A percentile compares a stretch with the other conserved stretches of the same genome.
Conservation (phyloP, 192 early-diverging fungal species). For the Coemansia sp. region DNA sequence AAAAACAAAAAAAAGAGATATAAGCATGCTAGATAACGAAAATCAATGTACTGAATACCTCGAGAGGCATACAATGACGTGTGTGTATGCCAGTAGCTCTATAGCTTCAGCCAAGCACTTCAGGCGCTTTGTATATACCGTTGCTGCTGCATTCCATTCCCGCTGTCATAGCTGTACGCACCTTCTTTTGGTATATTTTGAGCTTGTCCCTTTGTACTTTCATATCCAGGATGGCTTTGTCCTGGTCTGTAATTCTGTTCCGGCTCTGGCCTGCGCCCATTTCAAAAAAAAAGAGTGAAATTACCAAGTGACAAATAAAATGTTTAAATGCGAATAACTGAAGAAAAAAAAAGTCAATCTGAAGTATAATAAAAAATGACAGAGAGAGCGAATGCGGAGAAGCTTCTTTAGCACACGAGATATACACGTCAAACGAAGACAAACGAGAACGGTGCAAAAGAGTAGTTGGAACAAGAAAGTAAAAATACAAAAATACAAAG, state of each 20-base stretch:
- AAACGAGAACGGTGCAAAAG: too few relatives aligned
- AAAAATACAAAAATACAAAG: neutral
- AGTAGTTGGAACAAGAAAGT: too few relatives aligned
- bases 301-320: neutral
- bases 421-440: too few relatives aligned
- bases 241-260: slow-evolving; percentile 78
- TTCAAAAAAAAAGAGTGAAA: neutral
- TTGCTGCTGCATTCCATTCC: too few relatives aligned
- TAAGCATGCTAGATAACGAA: neutral
- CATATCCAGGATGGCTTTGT: slow-evolving; percentile 93
- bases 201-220: slow-evolving; percentile 95
- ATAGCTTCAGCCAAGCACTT: too few relatives aligned
- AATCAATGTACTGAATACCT: neutral
- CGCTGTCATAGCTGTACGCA: slow-evolving; percentile 22
- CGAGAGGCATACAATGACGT: neutral
- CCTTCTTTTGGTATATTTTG: slow-evolving; percentile 88
- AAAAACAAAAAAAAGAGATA: neutral
- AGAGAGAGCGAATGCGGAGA: too few relatives aligned
- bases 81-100: neutral
- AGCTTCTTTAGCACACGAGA: too few relatives aligned
- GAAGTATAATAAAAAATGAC: too few relatives aligned
- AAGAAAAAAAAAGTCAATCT: neutral
- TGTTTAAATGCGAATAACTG: neutral
- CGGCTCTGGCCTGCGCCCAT: slow-evolving; percentile 61
- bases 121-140: too few relatives aligned